Percentiles rank a stretch among this genome's conserved stretches.
Evolutionary conservation across 306 rosid genomes (phyloP).

Genomic region (Sphenostylis stenocarpa): DNA sequence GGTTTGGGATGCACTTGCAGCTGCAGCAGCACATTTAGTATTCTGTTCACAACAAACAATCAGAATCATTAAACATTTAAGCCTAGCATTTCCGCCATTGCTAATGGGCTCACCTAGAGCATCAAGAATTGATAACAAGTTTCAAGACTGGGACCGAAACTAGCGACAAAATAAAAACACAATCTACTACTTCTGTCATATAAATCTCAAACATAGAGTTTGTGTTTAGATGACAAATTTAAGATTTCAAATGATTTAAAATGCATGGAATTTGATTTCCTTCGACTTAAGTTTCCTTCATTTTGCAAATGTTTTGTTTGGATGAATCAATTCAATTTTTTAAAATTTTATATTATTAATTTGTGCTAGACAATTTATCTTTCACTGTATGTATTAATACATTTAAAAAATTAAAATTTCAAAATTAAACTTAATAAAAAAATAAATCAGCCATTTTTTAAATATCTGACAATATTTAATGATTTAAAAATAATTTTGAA

Average conservation of each 20-base stretch:
- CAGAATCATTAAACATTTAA: slow-evolving; percentile 21
- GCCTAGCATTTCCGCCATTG: not conserved
- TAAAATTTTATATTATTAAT: not conserved
- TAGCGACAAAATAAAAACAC: not conserved
- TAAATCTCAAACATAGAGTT: not conserved
- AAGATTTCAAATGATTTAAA: not conserved
- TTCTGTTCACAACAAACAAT: slow-evolving; percentile 46
- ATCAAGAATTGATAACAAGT: not conserved
- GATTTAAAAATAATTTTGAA: not conserved
- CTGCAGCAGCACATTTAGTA: slow-evolving; percentile 51
- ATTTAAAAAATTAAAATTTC: not conserved
- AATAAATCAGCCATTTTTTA: not conserved
- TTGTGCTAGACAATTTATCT: not conserved
- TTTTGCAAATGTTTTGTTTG: not conserved
- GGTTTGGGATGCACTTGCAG: slow-evolving; percentile 64
- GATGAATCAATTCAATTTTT: not conserved
- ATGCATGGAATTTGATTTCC: not conserved
- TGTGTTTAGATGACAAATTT: not conserved
- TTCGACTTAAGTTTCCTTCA: not conserved
- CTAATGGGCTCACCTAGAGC: not conserved
- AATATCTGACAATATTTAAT: not conserved
- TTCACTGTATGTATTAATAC: not conserved
- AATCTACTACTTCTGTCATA: not conserved
- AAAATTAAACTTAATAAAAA: not conserved
- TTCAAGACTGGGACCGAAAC: not conserved